Evolutionary conservation across 768 basidiomycete genomes (phyloP).

Genomic region (Macrocybe gigantea): DNA sequence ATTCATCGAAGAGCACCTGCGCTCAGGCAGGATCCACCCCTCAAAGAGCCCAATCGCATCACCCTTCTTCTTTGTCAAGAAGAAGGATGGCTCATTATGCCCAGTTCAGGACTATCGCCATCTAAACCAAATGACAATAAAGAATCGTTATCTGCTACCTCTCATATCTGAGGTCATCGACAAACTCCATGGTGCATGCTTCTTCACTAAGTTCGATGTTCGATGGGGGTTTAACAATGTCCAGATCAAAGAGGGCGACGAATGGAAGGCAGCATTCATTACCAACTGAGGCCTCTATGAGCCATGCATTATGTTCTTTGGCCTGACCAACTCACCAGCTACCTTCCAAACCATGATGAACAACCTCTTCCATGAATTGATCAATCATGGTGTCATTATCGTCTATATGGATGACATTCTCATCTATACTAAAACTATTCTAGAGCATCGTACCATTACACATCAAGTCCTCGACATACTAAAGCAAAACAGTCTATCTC

Average conservation of each 20-base stretch:
- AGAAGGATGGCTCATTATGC: no score
- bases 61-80: no score
- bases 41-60: no score
- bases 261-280: constrained; percentile 35
- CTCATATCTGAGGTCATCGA: constrained; percentile 23
- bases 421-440: constrained; percentile 19
- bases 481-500: constrained; percentile 23
- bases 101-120: constrained; percentile 29
- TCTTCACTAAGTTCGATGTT: constrained; percentile 35
- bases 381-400: constrained; percentile 21
- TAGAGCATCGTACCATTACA: constrained; percentile 10
- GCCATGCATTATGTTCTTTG: constrained; percentile 31
- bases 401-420: constrained; percentile 41
- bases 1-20: no score
- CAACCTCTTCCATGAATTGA: constrained; percentile 13
- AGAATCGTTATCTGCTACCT: constrained; percentile 30
- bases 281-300: constrained; percentile 25
- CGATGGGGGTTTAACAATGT: constrained; percentile 30
- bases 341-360: constrained; percentile 27
- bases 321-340: constrained; percentile 24
- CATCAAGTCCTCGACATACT: constrained; percentile 19
- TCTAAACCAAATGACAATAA: constrained; percentile 28
- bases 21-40: no score
- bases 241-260: constrained; percentile 27
- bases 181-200: constrained; percentile 13